Conservation (phyloP, 2,329 filamentous ascomycete genomes). For the Fusarium brachygibbosum region DNA sequence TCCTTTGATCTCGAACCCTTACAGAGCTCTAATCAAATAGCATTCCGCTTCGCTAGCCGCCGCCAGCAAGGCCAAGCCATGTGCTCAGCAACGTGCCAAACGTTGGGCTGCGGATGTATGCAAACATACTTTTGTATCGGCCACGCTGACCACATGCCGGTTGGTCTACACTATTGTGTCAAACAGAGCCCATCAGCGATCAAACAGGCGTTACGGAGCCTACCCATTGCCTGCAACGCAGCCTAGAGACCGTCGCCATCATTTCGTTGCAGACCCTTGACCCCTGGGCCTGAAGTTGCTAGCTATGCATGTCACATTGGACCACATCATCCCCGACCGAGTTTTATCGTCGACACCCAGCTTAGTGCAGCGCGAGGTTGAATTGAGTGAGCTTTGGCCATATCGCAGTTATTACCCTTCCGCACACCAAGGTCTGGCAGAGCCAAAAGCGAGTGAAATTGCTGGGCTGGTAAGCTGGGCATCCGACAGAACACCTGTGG, state of each 20-base stretch:
- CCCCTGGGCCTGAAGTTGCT: slow-evolving; percentile 5
- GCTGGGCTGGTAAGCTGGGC: too few relatives aligned
- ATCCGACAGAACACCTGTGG: not conserved
- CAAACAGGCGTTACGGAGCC: slow-evolving; percentile 11
- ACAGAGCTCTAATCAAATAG: slow-evolving; percentile 8
- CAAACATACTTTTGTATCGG: slow-evolving; percentile 35
- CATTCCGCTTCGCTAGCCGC: slow-evolving; percentile 7
- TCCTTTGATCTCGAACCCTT: slow-evolving; percentile 16
- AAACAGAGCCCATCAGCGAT: slow-evolving; percentile 12
- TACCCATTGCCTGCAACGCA: not conserved
- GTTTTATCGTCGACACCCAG: slow-evolving; percentile 12
- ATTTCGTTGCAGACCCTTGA: slow-evolving; percentile 19
- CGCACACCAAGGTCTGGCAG: not conserved
- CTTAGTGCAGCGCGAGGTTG: not conserved
- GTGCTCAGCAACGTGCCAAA: slow-evolving; percentile 20
- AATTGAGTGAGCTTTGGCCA: not conserved
- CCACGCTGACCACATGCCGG: slow-evolving; percentile 18
- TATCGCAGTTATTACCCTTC: not conserved
- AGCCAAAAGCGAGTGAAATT: not conserved
- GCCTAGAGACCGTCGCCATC: slow-evolving; percentile 26
- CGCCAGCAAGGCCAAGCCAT: slow-evolving; percentile 6
- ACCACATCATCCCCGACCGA: slow-evolving; percentile 11
- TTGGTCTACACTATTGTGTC: slow-evolving; percentile 7
- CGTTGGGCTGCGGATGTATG: slow-evolving; percentile 30
- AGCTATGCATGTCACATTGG: slow-evolving; percentile 40